Evolutionary conservation across 306 rosid species (phyloP).

Genomic region (Trichosanthes truncata): DNA sequence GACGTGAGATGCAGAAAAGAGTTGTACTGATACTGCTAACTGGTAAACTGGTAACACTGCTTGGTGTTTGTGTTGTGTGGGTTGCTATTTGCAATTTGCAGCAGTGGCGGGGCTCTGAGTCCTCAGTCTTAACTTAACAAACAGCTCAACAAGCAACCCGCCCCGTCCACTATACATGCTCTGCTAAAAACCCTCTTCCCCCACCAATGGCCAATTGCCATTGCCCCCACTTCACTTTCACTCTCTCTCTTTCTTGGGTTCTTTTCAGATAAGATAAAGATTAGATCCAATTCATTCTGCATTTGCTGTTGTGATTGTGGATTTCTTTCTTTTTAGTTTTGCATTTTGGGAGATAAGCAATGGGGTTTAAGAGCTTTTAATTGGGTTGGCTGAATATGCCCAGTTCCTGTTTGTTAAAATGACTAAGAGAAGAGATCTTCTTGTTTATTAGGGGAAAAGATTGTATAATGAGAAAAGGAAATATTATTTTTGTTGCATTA

Average conservation of each 20-base stretch:
- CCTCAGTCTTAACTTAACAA: slow-evolving; percentile 21
- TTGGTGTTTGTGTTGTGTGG: neutral
- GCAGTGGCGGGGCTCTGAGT: slow-evolving; percentile 18
- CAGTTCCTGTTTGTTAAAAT: slow-evolving; percentile 7
- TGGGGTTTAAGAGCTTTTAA: neutral
- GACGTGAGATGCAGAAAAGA: slow-evolving; percentile 41
- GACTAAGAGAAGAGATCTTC: slow-evolving; percentile 1
- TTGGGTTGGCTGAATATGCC: slow-evolving; percentile 4
- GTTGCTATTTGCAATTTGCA: neutral
- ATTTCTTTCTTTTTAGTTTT: neutral
- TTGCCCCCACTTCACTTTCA: slow-evolving; percentile 7
- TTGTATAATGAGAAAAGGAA: neutral
- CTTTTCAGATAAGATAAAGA: neutral
- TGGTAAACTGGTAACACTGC: neutral
- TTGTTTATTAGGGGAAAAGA: neutral
- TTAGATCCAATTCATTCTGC: neutral
- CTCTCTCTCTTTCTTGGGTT: neutral
- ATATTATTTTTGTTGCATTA: slow-evolving; percentile 13
- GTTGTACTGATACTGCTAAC: neutral
- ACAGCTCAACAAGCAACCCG: slow-evolving; percentile 36
- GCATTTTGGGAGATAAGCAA: neutral
- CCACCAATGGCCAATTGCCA: neutral
- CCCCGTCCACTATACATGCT: slow-evolving; percentile 42
- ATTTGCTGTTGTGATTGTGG: neutral
- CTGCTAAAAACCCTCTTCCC: slow-evolving; percentile 17